phyloP scores from a whole-genome alignment of 805 yeast genomes.

The Brettanomyces custersianus region DNA sequence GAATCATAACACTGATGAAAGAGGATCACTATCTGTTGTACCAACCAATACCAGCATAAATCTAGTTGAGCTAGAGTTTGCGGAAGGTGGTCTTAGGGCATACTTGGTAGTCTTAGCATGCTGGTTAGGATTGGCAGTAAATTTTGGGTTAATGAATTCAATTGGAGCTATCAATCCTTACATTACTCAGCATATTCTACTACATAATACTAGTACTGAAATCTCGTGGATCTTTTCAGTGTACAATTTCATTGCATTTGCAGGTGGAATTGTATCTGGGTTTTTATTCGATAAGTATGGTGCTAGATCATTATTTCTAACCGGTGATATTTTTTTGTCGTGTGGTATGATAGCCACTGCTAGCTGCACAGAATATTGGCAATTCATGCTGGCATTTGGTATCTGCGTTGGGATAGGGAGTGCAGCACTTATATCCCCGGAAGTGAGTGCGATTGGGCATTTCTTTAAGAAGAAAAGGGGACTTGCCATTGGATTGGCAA shows the following conservation, averaged over 20 bases:
- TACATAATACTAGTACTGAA: slow-evolving; percentile 30
- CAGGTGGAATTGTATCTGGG: slow-evolving; percentile 34
- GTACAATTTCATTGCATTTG: slow-evolving; percentile 32
- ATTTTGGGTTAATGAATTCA: slow-evolving; percentile 59
- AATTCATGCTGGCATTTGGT: slow-evolving; percentile 45
- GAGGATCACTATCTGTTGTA: no score
- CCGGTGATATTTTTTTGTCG: slow-evolving; percentile 28
- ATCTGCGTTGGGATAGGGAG: slow-evolving; percentile 36
- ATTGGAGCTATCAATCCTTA: slow-evolving; percentile 63
- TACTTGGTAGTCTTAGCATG: slow-evolving; percentile 39
- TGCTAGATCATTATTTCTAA: slow-evolving; percentile 27
- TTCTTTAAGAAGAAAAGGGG: slow-evolving; percentile 54
- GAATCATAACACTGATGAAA: no score
- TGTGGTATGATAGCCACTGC: slow-evolving; percentile 37
- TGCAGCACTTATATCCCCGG: slow-evolving; percentile 34
- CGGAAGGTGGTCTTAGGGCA: slow-evolving; percentile 54
- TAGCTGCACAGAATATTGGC: slow-evolving; percentile 34
- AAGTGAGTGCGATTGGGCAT: slow-evolving; percentile 46
- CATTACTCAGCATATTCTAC: slow-evolving; percentile 43
- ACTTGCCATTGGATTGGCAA: slow-evolving; percentile 50
- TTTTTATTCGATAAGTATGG: slow-evolving; percentile 39
- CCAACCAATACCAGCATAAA: no score
- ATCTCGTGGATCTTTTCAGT: slow-evolving; percentile 70
- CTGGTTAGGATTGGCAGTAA: slow-evolving; percentile 45
- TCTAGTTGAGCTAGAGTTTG: no score